These are phyloP conservation scores for Diaporthe citriasiana DNA, from an alignment of 2,329 filamentous ascomycete species.

Conservation along the genomic window DNA sequence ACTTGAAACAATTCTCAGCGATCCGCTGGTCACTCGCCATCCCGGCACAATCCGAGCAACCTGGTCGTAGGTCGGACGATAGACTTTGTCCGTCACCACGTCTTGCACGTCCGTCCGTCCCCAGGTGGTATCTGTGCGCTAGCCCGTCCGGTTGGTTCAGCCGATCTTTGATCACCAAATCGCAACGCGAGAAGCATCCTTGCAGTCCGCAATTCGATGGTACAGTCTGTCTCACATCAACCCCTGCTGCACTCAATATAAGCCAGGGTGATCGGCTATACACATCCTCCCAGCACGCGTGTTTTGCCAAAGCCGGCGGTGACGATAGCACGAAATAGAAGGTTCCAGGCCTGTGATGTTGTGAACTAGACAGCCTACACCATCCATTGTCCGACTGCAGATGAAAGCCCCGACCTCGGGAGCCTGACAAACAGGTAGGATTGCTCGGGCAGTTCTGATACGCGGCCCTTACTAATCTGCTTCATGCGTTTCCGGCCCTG, in stretches of 20 bases:
- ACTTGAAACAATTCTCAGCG: conserved; percentile 17
- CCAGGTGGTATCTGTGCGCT: conserved; percentile 10
- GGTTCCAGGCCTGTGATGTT: not conserved
- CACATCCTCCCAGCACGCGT: not conserved
- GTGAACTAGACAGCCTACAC: not conserved
- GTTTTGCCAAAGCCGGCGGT: conserved; percentile 25
- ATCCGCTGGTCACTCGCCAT: not conserved
- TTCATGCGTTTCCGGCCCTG: not conserved
- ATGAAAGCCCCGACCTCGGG: not conserved
- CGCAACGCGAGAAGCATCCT: conserved; percentile 25
- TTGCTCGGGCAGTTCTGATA: not conserved
- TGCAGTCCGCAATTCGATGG: conserved; percentile 3
- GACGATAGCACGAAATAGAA: conserved; percentile 8
- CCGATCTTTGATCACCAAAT: conserved; percentile 33
- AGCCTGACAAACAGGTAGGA: not conserved
- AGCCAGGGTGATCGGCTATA: conserved; percentile 9
- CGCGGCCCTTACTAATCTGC: not conserved
- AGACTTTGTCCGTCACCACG: conserved; percentile 13
- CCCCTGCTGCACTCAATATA: conserved; percentile 19
- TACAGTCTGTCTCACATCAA: conserved; percentile 17
- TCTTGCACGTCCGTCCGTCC: not conserved
- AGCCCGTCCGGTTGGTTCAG: conserved; percentile 25
- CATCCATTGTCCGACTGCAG: not conserved
- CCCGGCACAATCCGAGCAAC: conserved; percentile 21
- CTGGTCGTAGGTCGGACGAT: conserved; percentile 9